A percentile compares a stretch with the other conserved stretches of the same genome.
Evolutionary conservation across 1,139 yeast species (phyloP).

Genomic region (Hansenula sp.): DNA sequence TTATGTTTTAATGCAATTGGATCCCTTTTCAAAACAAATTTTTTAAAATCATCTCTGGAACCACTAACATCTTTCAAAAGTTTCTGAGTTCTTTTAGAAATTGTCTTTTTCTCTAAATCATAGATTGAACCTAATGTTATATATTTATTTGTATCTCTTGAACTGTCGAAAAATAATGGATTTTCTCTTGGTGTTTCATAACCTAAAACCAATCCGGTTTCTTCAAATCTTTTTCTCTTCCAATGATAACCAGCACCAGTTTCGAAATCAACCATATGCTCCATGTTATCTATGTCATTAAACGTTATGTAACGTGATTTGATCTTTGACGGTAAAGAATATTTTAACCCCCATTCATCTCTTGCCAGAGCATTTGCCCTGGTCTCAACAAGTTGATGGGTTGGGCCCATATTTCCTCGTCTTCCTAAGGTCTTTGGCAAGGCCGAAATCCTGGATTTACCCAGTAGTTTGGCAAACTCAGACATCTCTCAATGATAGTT

Average conservation of each 20-base stretch:
- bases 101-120: slow-evolving; percentile 1
- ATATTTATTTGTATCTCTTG: neutral
- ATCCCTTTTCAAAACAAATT: slow-evolving; percentile 34
- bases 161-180: slow-evolving; percentile 28
- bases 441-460: slow-evolving; percentile 27
- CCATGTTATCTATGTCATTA: slow-evolving; percentile 48
- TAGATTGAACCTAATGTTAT: neutral
- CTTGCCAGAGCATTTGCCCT: slow-evolving; percentile 50
- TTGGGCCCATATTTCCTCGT: slow-evolving; percentile 32
- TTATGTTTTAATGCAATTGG: slow-evolving; percentile 31
- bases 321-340: slow-evolving; percentile 48
- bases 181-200: slow-evolving; percentile 24
- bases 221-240: slow-evolving; percentile 49
- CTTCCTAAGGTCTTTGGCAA: slow-evolving; percentile 21
- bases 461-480: slow-evolving; percentile 21
- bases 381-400: slow-evolving; percentile 56
- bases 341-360: slow-evolving; percentile 64
- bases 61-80: slow-evolving; percentile 19
- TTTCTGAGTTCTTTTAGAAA: slow-evolving; percentile 12
- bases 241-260: slow-evolving; percentile 40
- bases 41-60: slow-evolving; percentile 34
- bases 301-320: slow-evolving; percentile 45
- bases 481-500: slow-evolving; percentile 14
- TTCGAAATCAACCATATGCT: slow-evolving; percentile 50
- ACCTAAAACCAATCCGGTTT: slow-evolving; percentile 38